Evolutionary conservation across 2,329 filamentous ascomycete species (phyloP).

Genomic region (Botrytis hyacinthi): DNA sequence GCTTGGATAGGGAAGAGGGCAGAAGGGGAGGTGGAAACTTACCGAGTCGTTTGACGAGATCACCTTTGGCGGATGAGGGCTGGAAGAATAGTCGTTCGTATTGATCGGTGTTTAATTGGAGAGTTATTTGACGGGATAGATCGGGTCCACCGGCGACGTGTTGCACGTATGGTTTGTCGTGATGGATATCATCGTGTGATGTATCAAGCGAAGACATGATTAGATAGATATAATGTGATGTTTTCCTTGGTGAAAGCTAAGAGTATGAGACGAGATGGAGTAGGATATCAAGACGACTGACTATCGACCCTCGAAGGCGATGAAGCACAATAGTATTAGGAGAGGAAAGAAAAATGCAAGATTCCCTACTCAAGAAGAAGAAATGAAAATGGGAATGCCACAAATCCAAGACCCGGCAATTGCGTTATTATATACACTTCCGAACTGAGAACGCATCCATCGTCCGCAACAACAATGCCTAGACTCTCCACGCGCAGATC

Average conservation of each 20-base stretch:
- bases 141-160: neutral
- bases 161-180: slow-evolving; percentile 3
- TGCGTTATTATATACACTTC: neutral
- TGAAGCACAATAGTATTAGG: neutral
- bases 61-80: slow-evolving; percentile 23
- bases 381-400: neutral
- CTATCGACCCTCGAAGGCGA: neutral
- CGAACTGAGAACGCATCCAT: neutral
- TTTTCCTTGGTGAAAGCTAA: neutral
- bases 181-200: neutral
- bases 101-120: slow-evolving; percentile 23
- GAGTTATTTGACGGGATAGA: slow-evolving; percentile 16
- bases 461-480: neutral
- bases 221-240: too few species aligned
- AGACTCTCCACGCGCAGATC: neutral
- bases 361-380: neutral
- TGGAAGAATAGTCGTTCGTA: slow-evolving; percentile 28
- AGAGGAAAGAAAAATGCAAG: neutral
- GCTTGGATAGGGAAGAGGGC: neutral
- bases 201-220: neutral
- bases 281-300: neutral
- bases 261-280: neutral
- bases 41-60: slow-evolving; percentile 26
- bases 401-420: neutral
- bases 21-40: neutral